Evolutionary conservation across 176 grass and related monocot genomes (phyloP), one percentile per base, ranked within the genome.

Genomic region (Melocanna baccifera): DNA sequence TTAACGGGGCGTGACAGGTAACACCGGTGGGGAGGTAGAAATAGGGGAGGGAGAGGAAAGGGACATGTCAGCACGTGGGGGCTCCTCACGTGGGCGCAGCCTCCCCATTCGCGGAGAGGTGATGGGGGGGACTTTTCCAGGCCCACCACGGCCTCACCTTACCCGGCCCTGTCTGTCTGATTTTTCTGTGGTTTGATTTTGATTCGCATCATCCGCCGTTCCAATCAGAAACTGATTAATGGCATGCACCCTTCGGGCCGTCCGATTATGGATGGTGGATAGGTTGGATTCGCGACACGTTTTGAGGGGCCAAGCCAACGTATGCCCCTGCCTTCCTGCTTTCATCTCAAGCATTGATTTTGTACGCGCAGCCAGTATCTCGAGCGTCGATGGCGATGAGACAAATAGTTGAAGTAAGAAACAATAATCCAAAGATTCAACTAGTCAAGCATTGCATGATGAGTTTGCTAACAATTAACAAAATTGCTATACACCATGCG

Each of bases 31-130:
- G 79, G 84, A 67, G 88, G 80, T 87, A 87, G 80, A 90, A 87
- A 90, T 87, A 87, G 76, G 61, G 36, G 20, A 14, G 57, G 40
- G 25, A 25, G 52, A 36, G 23, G 71, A 46, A 63, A 52, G 76
- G 48, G 81, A 63, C 53, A 75, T 86, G 75, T 70, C 63, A 62
- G 80, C 46, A 13, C 43, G 87, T 79, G 69, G 73, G 84, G 76
- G 7, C 4, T 5, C 76, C 20, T 93, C 85, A 93, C 88, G 88
- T 93, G 88, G 88, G 73, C 25, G 85, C 82, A n/a, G 20, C 82
- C 55, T 62, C 40, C 85, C 32, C 66, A 90, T 88, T 93, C 87
- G 88, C 61, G 11, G 71, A 26, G 85, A 90, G 67, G 36, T 29
- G 78, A 40, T 45, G 82, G 30, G 0, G 43, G 73, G 69, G 78